A percentile compares a stretch with the other conserved stretches of the same genome.
phyloP scores from a whole-genome alignment of 169 alveolate genomes.

The Plasmodium sp. region DNA sequence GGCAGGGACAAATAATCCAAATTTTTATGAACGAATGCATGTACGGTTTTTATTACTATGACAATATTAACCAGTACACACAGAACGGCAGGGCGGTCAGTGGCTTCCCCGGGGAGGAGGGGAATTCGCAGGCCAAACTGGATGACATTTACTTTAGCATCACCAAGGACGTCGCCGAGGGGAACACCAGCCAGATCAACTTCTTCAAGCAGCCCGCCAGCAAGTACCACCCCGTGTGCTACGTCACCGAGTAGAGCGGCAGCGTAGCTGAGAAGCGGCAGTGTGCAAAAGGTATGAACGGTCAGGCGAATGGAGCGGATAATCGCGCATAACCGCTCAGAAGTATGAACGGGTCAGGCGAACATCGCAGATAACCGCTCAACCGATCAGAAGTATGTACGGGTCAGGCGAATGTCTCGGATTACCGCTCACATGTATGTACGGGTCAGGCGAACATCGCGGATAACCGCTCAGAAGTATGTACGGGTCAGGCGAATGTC shows the following conservation, averaged over 20 bases:
- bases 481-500: neutral
- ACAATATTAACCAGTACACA: constrained; percentile 38
- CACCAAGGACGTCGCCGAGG: constrained; percentile 38
- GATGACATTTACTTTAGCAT: constrained; percentile 49
- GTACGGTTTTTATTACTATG: constrained; percentile 63
- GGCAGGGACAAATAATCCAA: constrained; percentile 53
- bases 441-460: neutral
- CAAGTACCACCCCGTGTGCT: constrained; percentile 57
- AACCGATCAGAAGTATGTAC: neutral
- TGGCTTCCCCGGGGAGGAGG: neutral
- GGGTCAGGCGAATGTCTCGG: neutral
- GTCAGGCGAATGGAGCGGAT: too few relatives aligned
- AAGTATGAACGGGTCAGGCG: too few relatives aligned
- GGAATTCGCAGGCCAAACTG: neutral
- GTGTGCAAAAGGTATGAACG: too few relatives aligned
- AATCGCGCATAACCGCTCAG: too few relatives aligned
- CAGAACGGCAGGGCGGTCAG: constrained; percentile 1
- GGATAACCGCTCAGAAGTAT: neutral
- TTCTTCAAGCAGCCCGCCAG: constrained; percentile 43
- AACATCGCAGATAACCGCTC: too few relatives aligned
- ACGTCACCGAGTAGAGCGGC: constrained; percentile 17
- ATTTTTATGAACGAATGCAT: constrained; percentile 60
- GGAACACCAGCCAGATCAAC: constrained; percentile 22
- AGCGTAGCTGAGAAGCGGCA: too few relatives aligned
- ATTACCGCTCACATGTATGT: neutral